Base-by-base conservation (phyloP, 208 protist genomes). In the Leishmania mexicana region DNA sequence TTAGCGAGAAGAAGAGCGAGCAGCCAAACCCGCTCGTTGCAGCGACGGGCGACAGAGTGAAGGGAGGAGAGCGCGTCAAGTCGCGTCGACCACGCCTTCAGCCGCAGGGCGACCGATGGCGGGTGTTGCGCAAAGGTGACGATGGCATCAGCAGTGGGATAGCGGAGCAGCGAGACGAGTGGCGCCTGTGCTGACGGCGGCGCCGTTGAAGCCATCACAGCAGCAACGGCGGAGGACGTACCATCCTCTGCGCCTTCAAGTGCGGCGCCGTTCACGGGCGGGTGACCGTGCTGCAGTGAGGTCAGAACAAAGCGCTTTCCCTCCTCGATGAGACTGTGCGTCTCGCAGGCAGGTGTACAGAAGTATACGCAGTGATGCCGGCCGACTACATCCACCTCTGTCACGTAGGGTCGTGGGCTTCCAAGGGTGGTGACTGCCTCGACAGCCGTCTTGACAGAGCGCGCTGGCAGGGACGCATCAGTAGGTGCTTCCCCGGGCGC, bases 1-100 rank as follows among this genome's bases (percentile, higher is more conserved):
- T 86, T 85, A 7, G 85, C 83, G 11, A 93, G 70, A 19, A 90
- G 72, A 21, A 82, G 77, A n/a, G 87, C 54, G 79, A 93, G 70
- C 53, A 93, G 84, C 80, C 80, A 90, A 57, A 93, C 67, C 3
- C 87, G 87, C 68, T 85, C 87, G 82, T 91, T 91, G 81, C 79
- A 91, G 72, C 64, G 84, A 6, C 81, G 64, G 42, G 84, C 79
- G 47, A 91, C 75, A 67, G 83, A 72, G 73, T 88, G 81, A 21
- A 93, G 57, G 40, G 89, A 89, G 72, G 45, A 68, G n/a, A 91
- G 74, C 2, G 74, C 79, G 38, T 83, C 13, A 28, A 77, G 70
- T 24, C 83, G 84, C 67, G 81, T 85, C 0, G 87, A 78, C 89
- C 89, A 93, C 68, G 65, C 73, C 5, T 2, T 7, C 0, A 64